Evolutionary conservation across 305 asterid species (phyloP).

Genomic region (Rubia tinctorum): DNA sequence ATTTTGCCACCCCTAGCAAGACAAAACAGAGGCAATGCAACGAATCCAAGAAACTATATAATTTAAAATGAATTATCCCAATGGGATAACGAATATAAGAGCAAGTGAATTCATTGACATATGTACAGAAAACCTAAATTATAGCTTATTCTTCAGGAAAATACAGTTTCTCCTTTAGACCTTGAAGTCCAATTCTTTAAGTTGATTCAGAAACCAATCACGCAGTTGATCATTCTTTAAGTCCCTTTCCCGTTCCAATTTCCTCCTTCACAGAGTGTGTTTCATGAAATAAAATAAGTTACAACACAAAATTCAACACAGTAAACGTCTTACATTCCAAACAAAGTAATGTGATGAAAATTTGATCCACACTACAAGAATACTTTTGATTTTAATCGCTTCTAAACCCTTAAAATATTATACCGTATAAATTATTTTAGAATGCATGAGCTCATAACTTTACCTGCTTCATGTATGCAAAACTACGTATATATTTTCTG

Average conservation of each 20-base stretch:
- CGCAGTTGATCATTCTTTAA: conserved; percentile 41
- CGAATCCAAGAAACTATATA: neutral
- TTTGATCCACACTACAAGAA: conserved; percentile 70
- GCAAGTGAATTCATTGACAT: conserved; percentile 26
- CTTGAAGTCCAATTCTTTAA: conserved; percentile 45
- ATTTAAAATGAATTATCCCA: no score
- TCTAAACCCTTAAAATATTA: conserved; percentile 58
- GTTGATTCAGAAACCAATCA: conserved; percentile 58
- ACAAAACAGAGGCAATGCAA: neutral
- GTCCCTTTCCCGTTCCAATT: conserved; percentile 63
- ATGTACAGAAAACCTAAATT: conserved; percentile 5
- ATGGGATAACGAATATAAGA: neutral
- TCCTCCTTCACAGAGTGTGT: conserved; percentile 78
- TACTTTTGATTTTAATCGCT: conserved; percentile 43
- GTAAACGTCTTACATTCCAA: neutral
- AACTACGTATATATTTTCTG: neutral
- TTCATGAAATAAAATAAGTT: conserved; percentile 65
- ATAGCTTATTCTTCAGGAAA: conserved; percentile 63
- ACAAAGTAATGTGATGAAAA: conserved; percentile 28
- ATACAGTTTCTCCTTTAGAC: conserved; percentile 59
- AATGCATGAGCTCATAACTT: neutral
- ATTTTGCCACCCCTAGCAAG: no score
- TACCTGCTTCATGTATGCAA: neutral
- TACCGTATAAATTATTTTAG: conserved; percentile 5
- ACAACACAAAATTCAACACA: conserved; percentile 29